Conservation (phyloP, 257 asterid species). For the Lithospermum erythrorhizon region DNA sequence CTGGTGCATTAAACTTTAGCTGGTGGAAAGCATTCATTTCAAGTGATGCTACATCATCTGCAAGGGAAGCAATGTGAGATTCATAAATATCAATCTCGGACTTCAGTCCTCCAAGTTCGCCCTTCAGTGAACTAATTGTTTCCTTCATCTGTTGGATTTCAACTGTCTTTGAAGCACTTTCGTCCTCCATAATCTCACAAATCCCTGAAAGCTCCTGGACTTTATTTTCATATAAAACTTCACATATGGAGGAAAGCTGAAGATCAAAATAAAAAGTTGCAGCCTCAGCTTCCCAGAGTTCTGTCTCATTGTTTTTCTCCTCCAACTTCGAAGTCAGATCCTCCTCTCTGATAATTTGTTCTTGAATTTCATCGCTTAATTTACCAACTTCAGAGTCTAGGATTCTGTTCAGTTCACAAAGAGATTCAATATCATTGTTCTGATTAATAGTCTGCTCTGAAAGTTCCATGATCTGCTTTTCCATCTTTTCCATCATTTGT, state of each 20-base stretch:
- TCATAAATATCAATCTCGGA: constrained; percentile 43
- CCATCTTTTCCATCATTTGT: constrained; percentile 30
- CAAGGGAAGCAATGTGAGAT: constrained; percentile 50
- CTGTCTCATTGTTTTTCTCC: constrained; percentile 46
- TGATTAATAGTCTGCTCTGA: constrained; percentile 41
- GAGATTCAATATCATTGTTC: constrained; percentile 45
- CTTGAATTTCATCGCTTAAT: constrained; percentile 52
- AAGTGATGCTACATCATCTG: constrained; percentile 53
- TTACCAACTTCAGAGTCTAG: constrained; percentile 43
- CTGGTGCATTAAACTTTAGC: constrained; percentile 25
- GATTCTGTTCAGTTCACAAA: constrained; percentile 32
- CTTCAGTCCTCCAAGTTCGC: constrained; percentile 44
- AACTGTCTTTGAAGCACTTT: constrained; percentile 30
- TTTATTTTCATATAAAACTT: constrained; percentile 54
- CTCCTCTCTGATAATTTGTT: constrained; percentile 42
- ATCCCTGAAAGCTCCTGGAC: constrained; percentile 62
- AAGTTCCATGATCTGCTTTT: constrained; percentile 31
- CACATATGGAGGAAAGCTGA: constrained; percentile 62
- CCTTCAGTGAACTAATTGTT: constrained; percentile 40
- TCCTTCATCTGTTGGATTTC: constrained; percentile 63
- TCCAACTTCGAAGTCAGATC: constrained; percentile 43
- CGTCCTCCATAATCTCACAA: constrained; percentile 38
- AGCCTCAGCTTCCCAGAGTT: constrained; percentile 85
- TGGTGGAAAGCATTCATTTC: constrained; percentile 52
- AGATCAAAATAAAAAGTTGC: constrained; percentile 68